Base-by-base conservation (phyloP, 2,329 filamentous ascomycete genomes). In the Alternaria sp. region DNA sequence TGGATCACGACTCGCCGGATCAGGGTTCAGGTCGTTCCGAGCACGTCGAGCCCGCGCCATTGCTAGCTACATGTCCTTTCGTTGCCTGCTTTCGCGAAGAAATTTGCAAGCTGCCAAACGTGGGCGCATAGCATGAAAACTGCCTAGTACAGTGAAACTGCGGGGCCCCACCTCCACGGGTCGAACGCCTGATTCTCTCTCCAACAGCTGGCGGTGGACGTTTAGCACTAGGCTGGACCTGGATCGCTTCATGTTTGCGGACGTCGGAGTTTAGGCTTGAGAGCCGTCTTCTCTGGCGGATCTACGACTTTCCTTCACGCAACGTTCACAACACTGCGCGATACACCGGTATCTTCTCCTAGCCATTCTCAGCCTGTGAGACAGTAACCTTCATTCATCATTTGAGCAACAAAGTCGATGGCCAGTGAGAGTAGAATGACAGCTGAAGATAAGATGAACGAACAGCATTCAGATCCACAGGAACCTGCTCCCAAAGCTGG, bases 151-250 rank as follows among this genome's bases (percentile, higher is more conserved):
- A 58, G 58, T 69, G 60, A 55, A 63, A 68, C 66, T 65, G 69
- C 70, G 73, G 72, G 71, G 70, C 71, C 70, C 72, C 72, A 68
- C 68, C 63, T 57, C 67, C 48, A 60, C 44, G 62, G 48, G 45
- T 63, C 63, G 54, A 53, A 41, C 53, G 60, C 54, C 63, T 55
- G 41, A 64, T 56, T 54, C 46, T 69, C 59, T 69, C 59, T 59
- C 65, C 61, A 66, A 58, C 43, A 55, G 45, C 55, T 67, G 71
- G 67, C 57, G 43, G 54, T 34, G 49, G 45, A 50, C 41, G 54
- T 55, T 54, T 54, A 25, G 54, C 59, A 48, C 64, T 64, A 70
- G 60, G 54, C 54, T 57, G 58, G 53, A 50, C 51, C 58, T 62
- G 51, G 56, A 54, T 51, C 51, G 49, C 59, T 54, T 44, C 38